phyloP scores from a whole-genome alignment of 2,329 filamentous ascomycete species.

The Fusarium temperatum region DNA sequence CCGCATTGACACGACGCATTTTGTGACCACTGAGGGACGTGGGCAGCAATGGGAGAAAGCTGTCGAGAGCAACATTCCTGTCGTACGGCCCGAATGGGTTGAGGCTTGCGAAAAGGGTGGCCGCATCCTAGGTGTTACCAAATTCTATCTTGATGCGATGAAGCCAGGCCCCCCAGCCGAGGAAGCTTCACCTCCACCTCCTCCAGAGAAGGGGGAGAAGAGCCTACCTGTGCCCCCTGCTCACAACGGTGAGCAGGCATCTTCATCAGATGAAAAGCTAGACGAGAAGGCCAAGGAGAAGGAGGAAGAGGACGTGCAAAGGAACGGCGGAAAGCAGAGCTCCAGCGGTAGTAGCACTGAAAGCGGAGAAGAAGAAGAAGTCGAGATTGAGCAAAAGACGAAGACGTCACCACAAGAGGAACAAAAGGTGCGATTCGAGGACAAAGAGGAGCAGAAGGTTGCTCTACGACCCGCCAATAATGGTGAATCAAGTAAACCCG shows the following conservation, averaged over 20 bases:
- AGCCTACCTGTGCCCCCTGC: constrained; percentile 41
- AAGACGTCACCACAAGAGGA: constrained; percentile 53
- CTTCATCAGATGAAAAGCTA: constrained; percentile 42
- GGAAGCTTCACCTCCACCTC: constrained; percentile 42
- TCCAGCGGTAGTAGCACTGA: constrained; percentile 31
- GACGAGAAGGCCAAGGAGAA: constrained; percentile 39
- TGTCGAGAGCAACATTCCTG: constrained; percentile 96
- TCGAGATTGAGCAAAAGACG: constrained; percentile 49
- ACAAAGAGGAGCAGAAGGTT: constrained; percentile 64
- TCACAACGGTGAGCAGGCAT: constrained; percentile 34
- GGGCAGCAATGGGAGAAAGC: constrained; percentile 95
- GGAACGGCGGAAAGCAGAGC: constrained; percentile 28
- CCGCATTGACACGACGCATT: constrained; percentile 97
- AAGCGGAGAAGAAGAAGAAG: constrained; percentile 38
- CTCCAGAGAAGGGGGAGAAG: constrained; percentile 48
- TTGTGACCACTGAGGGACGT: constrained; percentile 93
- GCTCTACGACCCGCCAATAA: constrained; percentile 55
- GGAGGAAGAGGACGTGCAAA: constrained; percentile 37
- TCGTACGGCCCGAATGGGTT: constrained; percentile 96
- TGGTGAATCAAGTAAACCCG: constrained; percentile 44
- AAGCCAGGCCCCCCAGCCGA: constrained; percentile 55
- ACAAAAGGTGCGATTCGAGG: constrained; percentile 66
- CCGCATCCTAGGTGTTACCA: constrained; percentile 90
- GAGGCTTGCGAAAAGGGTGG: constrained; percentile 95
- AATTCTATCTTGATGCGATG: constrained; percentile 91